Conservation (phyloP, 108 stramenopile genomes). For the Nitzschia putrida region DNA sequence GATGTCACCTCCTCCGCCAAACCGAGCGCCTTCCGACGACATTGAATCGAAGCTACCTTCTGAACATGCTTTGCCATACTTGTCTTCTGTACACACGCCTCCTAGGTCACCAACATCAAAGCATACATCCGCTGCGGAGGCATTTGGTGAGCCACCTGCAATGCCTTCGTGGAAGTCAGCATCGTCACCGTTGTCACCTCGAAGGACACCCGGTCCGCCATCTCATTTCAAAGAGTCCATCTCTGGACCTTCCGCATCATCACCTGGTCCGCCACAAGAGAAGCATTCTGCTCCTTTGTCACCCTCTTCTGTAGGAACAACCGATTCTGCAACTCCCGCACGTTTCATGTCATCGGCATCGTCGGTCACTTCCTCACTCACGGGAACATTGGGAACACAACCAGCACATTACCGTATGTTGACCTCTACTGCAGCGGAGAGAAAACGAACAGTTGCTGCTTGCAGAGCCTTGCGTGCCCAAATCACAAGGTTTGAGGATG, state of each 20-base stretch:
- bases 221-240: conserved; percentile 17
- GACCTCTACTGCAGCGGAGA: conserved; percentile 82
- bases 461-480: conserved; percentile 86
- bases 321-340: conserved; percentile 42
- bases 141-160: neutral
- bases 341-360: conserved; percentile 47
- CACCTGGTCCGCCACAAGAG: conserved; percentile 33
- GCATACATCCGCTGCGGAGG: conserved; percentile 3
- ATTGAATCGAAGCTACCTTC: neutral
- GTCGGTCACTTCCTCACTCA: conserved; percentile 28
- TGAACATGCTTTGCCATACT: conserved; percentile 11
- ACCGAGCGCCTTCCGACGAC: conserved; percentile 12
- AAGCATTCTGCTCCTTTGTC: conserved; percentile 31
- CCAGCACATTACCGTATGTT: conserved; percentile 73
- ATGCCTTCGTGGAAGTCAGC: conserved; percentile 13
- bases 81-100: conserved; percentile 14
- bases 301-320: conserved; percentile 37
- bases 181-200: conserved; percentile 10
- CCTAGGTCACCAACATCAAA: conserved; percentile 35
- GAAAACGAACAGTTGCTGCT: conserved; percentile 84
- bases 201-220: neutral
- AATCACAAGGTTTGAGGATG: conserved; percentile 87
- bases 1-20: conserved; percentile 42
- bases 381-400: conserved; percentile 24
- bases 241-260: conserved; percentile 6